phyloP scores from a whole-genome alignment of 345 rosid genomes.

The Geranium rotundifolium region DNA sequence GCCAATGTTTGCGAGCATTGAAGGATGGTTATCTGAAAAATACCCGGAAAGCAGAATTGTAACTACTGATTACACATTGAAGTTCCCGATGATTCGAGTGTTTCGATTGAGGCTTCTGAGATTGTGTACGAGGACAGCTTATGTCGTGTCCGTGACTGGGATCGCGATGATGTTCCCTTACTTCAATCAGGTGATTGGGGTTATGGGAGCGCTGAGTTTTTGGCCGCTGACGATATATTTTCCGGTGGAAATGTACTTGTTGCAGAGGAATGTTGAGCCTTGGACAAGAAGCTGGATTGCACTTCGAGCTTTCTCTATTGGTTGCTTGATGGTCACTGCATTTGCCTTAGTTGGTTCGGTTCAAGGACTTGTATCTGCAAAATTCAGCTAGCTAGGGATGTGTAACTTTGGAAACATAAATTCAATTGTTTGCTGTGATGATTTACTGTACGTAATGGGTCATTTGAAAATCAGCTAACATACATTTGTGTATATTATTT shows the following conservation, averaged over 20 bases:
- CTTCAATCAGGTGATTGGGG: conserved; percentile 47
- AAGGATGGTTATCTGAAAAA: conserved; percentile 31
- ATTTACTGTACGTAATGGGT: no score
- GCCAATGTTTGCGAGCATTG: conserved; percentile 51
- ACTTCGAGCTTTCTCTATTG: conserved; percentile 36
- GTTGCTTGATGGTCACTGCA: conserved; percentile 33
- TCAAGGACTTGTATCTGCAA: no score
- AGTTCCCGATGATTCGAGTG: conserved; percentile 19
- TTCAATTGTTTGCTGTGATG: no score
- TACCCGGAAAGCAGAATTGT: conserved; percentile 30
- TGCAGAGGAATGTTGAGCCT: conserved; percentile 33
- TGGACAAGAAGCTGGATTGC: conserved; percentile 45
- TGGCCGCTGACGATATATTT: conserved; percentile 60
- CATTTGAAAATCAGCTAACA: no score
- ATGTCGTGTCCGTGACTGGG: conserved; percentile 29
- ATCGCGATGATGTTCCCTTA: conserved; percentile 45
- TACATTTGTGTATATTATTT: no score
- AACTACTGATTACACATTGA: conserved; percentile 27
- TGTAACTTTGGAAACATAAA: no score
- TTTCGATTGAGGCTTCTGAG: conserved; percentile 24
- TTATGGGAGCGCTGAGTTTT: conserved; percentile 52
- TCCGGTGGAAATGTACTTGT: conserved; percentile 56
- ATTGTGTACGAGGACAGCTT: conserved; percentile 33
- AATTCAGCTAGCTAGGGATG: no score
- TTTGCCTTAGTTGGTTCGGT: no score